Percentiles rank a stretch among this genome's conserved stretches.
Evolutionary conservation across 139 green algal species (phyloP).

Genomic region (Tetraselmis striata): DNA sequence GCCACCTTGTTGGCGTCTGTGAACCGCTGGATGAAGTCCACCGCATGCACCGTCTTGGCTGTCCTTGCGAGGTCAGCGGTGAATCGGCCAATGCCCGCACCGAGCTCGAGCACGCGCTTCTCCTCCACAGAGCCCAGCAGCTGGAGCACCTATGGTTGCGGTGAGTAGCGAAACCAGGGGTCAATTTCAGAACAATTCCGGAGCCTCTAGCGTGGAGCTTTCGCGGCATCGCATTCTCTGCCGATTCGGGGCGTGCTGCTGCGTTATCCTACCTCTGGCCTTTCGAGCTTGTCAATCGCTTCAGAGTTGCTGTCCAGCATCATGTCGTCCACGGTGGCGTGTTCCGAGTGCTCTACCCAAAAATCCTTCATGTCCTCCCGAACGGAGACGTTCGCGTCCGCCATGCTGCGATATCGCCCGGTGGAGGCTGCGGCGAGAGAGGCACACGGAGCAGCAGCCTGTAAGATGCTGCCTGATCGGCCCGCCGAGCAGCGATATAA

Average conservation of each 20-base stretch:
- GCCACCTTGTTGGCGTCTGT: constrained; percentile 57
- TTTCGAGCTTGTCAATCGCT: constrained; percentile 66
- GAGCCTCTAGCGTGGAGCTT: neutral
- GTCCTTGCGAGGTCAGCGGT: constrained; percentile 58
- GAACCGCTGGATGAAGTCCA: constrained; percentile 82
- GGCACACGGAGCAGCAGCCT: too few species aligned
- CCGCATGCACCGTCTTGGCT: constrained; percentile 53
- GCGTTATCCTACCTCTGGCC: constrained; percentile 62
- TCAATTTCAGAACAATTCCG: too few species aligned
- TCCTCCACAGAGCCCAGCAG: constrained; percentile 61
- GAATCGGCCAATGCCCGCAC: constrained; percentile 85
- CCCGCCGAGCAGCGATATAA: too few species aligned
- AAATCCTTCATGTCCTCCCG: constrained; percentile 36
- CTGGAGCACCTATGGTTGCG: constrained; percentile 60
- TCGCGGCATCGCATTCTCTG: neutral
- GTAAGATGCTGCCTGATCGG: too few species aligned
- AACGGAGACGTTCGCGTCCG: neutral
- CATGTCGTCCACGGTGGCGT: constrained; percentile 76
- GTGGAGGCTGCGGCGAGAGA: too few species aligned
- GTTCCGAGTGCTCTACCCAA: constrained; percentile 63
- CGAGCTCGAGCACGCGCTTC: constrained; percentile 71
- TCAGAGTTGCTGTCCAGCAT: constrained; percentile 78
- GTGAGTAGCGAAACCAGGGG: neutral
- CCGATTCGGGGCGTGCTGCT: neutral
- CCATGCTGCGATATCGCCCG: too few species aligned